These are phyloP conservation scores for Dothideomycetes sp. DNA, from an alignment of 2,329 filamentous ascomycete species.

Conservation along the genomic window DNA sequence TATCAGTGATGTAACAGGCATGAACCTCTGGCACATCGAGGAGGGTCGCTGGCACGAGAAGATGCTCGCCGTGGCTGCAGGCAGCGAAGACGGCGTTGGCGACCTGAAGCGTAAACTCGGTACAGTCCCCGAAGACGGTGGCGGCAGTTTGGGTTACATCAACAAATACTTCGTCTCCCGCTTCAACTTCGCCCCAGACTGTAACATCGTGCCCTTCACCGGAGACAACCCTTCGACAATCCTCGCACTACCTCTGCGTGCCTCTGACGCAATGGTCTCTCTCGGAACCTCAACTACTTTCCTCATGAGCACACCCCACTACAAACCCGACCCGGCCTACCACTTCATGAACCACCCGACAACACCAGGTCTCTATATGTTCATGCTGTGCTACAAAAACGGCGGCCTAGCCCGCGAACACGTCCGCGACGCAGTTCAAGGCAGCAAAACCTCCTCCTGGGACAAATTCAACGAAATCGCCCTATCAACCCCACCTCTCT, in stretches of 20 bases:
- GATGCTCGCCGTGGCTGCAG: conserved; percentile 67
- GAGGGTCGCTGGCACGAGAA: conserved; percentile 62
- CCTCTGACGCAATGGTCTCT: conserved; percentile 87
- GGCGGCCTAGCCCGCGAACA: conserved; percentile 86
- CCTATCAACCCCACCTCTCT: conserved; percentile 59
- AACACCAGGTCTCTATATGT: conserved; percentile 89
- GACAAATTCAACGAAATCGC: conserved; percentile 68
- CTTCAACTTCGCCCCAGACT: conserved; percentile 68
- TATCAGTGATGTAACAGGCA: conserved; percentile 88
- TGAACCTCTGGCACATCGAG: conserved; percentile 91
- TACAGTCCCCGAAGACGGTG: conserved; percentile 69
- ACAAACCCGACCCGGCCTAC: conserved; percentile 80
- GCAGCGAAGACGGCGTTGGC: conserved; percentile 47
- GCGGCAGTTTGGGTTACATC: conserved; percentile 65
- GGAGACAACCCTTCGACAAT: conserved; percentile 97
- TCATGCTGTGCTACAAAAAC: conserved; percentile 99
- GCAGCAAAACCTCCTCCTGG: conserved; percentile 52
- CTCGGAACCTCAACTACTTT: conserved; percentile 94
- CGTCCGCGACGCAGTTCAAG: conserved; percentile 70
- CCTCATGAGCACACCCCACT: conserved; percentile 90
- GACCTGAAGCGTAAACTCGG: conserved; percentile 73
- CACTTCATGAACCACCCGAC: conserved; percentile 99
- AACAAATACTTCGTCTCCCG: conserved; percentile 68
- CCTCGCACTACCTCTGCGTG: conserved; percentile 74
- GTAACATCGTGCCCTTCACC: conserved; percentile 76